Conservation (phyloP, 768 basidiomycete genomes). For the Dictyophora rubrovolvata region DNA sequence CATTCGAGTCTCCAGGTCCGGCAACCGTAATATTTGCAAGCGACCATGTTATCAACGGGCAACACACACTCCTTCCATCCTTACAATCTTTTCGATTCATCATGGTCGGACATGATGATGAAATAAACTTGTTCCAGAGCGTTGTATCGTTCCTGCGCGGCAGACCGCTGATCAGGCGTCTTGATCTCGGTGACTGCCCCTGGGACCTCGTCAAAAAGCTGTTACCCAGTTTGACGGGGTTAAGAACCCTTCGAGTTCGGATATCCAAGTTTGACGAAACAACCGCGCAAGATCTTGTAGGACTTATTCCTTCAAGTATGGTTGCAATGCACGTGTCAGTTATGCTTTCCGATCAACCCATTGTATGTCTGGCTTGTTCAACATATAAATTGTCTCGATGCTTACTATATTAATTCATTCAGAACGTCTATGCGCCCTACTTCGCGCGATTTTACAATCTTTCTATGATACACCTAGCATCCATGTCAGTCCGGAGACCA, state of each 20-base stretch:
- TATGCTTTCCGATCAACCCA: constrained; percentile 36
- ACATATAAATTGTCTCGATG: neutral
- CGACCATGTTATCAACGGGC: constrained; percentile 48
- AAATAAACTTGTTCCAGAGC: constrained; percentile 38
- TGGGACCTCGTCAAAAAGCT: constrained; percentile 48
- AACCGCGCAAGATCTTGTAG: constrained; percentile 29
- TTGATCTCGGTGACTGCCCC: constrained; percentile 57
- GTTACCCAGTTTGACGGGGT: constrained; percentile 38
- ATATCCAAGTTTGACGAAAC: constrained; percentile 38
- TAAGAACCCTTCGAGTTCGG: constrained; percentile 49
- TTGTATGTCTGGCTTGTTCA: constrained; percentile 29
- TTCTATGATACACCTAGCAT: constrained; percentile 51
- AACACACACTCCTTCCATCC: constrained; percentile 52
- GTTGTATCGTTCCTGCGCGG: constrained; percentile 44
- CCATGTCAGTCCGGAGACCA: constrained; percentile 35
- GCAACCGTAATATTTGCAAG: constrained; percentile 51
- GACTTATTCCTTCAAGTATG: constrained; percentile 32
- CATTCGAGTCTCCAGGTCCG: constrained; percentile 46
- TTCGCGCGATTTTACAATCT: constrained; percentile 42
- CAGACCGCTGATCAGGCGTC: constrained; percentile 37
- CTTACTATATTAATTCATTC: neutral
- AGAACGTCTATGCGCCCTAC: constrained; percentile 44
- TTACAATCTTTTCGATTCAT: constrained; percentile 55
- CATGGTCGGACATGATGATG: constrained; percentile 54
- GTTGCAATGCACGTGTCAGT: constrained; percentile 44